phyloP scores from a whole-genome alignment of 768 basidiomycete species.

The Termitomyces sp. region DNA sequence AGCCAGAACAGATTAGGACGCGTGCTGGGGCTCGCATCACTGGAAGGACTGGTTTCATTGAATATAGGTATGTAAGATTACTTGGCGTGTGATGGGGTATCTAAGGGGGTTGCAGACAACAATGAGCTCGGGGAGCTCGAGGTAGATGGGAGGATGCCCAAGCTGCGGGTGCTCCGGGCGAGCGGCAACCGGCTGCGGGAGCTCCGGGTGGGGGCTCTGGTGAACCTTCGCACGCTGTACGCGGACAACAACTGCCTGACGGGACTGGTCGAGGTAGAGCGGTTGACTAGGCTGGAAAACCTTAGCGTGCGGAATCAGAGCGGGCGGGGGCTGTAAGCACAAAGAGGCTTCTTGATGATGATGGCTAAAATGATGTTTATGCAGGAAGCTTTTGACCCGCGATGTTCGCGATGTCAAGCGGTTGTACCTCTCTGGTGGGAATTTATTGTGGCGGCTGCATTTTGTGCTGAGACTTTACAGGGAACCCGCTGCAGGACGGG shows the following conservation, averaged over 20 bases:
- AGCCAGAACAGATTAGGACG: slow-evolving; percentile 65
- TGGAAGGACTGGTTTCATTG: slow-evolving; percentile 62
- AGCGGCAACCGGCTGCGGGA: slow-evolving; percentile 74
- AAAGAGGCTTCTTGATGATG: slow-evolving; percentile 16
- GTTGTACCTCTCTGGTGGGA: slow-evolving; percentile 87
- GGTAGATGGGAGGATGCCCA: slow-evolving; percentile 50
- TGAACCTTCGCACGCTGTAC: slow-evolving; percentile 84
- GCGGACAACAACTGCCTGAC: slow-evolving; percentile 77
- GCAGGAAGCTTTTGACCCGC: slow-evolving; percentile 44
- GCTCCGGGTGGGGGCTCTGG: slow-evolving; percentile 59
- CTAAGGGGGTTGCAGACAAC: slow-evolving; percentile 45
- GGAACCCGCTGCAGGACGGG: slow-evolving; percentile 59
- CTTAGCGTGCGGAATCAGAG: slow-evolving; percentile 89
- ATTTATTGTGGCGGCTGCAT: slow-evolving; percentile 9
- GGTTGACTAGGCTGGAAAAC: slow-evolving; percentile 75
- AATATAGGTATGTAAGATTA: slow-evolving; percentile 71
- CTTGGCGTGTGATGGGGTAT: slow-evolving; percentile 8
- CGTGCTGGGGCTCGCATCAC: slow-evolving; percentile 54
- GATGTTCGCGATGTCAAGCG: slow-evolving; percentile 91
- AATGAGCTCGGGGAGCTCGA: slow-evolving; percentile 59
- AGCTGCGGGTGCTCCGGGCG: slow-evolving; percentile 77
- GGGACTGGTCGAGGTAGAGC: slow-evolving; percentile 45
- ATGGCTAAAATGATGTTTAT: slow-evolving; percentile 12
- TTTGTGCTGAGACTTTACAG: slow-evolving; percentile 17
- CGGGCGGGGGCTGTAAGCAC: slow-evolving; percentile 67